Conservation (phyloP, 345 rosid genomes). For the Microthlaspi erraticum region DNA sequence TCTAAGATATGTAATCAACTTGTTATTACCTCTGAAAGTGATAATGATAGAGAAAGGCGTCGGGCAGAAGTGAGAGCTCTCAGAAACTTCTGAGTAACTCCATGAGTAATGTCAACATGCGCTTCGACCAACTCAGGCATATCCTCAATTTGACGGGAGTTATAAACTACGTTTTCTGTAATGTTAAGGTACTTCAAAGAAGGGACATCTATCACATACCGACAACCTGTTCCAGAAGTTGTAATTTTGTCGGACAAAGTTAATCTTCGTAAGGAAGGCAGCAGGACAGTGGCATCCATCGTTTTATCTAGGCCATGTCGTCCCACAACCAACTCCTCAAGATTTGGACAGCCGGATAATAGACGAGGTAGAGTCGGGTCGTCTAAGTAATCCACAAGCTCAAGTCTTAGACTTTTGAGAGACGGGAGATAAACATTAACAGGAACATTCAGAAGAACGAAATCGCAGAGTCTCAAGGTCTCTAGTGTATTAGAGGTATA, state of each 20-base stretch:
- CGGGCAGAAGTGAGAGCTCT: conserved; percentile 13
- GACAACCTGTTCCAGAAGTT: neutral
- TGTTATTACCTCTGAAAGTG: conserved; percentile 13
- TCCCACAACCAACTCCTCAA: conserved; percentile 10
- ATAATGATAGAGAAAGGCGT: conserved; percentile 6
- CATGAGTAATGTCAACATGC: neutral
- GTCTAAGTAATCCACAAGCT: neutral
- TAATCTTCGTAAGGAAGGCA: conserved; percentile 28
- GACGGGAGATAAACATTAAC: conserved; percentile 14
- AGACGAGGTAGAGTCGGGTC: neutral
- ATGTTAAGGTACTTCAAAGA: conserved; percentile 15
- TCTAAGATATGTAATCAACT: neutral
- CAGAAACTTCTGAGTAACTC: neutral
- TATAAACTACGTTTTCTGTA: neutral
- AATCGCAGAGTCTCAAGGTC: neutral
- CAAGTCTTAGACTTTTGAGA: conserved; percentile 11
- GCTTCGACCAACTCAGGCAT: conserved; percentile 12
- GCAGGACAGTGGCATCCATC: neutral
- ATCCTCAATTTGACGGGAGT: conserved; percentile 7
- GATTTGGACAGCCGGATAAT: conserved; percentile 21
- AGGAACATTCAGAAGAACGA: conserved; percentile 4
- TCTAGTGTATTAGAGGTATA: conserved; percentile 15
- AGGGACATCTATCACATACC: conserved; percentile 13
- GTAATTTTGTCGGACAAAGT: neutral
- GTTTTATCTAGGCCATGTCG: neutral